Percentiles rank a stretch among this genome's conserved stretches.
phyloP scores from a whole-genome alignment of 164 flowering plant species.

The Liquidambar formosana region DNA sequence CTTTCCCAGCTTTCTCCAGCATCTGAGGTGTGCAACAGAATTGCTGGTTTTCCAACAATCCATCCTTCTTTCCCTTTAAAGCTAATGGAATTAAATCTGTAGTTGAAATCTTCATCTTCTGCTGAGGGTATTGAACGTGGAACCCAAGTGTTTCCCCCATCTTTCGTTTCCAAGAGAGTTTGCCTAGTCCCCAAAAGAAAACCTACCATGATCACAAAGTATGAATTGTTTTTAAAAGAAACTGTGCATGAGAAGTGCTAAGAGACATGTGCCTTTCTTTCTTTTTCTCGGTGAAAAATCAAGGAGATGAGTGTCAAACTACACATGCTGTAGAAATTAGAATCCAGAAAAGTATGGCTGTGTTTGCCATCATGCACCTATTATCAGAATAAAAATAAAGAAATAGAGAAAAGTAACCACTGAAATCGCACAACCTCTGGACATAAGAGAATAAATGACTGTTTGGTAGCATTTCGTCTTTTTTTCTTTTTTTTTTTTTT shows the following conservation, averaged over 20 bases:
- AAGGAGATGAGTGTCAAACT: too few species aligned
- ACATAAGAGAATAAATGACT: too few species aligned
- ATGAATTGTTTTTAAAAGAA: conserved; percentile 2
- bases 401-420: too few species aligned
- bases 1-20: conserved; percentile 92
- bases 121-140: conserved; percentile 96
- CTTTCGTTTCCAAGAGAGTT: conserved; percentile 95
- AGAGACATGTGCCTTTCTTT: too few species aligned
- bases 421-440: too few species aligned
- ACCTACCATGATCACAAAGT: conserved; percentile 37
- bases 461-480: too few species aligned
- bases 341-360: too few species aligned
- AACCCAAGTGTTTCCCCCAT: conserved; percentile 89
- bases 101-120: conserved; percentile 97
- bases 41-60: conserved; percentile 96
- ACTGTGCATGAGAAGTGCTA: not conserved
- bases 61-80: conserved; percentile 94
- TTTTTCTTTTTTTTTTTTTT: too few species aligned
- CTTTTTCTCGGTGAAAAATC: too few species aligned
- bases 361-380: too few species aligned
- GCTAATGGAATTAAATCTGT: conserved; percentile 89
- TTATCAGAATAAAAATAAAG: too few species aligned
- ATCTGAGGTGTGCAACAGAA: conserved; percentile 83
- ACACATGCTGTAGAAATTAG: too few species aligned
- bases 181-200: conserved; percentile 95